Evolutionary conservation across 768 basidiomycete genomes (phyloP).

Genomic region (Mycena chlorophos): DNA sequence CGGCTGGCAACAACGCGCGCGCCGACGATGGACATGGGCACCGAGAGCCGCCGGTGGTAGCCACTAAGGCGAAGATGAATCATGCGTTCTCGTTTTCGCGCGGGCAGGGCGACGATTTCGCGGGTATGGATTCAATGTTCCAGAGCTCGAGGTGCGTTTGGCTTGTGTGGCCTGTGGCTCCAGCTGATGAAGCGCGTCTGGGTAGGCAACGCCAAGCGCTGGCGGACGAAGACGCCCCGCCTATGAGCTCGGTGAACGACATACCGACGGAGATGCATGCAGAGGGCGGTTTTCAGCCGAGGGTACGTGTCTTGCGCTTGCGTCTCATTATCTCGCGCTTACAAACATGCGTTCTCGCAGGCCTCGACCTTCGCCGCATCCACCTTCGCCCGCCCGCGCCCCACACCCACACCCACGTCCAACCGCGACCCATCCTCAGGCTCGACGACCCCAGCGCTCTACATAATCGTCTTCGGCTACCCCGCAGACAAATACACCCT

Average conservation of each 20-base stretch:
- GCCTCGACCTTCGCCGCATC: slow-evolving; percentile 42
- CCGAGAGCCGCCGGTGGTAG: slow-evolving; percentile 72
- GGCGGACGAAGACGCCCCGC: slow-evolving; percentile 80
- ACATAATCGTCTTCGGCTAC: slow-evolving; percentile 87
- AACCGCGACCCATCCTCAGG: too few relatives aligned
- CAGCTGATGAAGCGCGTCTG: slow-evolving; percentile 10
- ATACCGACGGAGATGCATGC: slow-evolving; percentile 59
- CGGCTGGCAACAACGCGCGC: slow-evolving; percentile 55
- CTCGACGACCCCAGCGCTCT: slow-evolving; percentile 45
- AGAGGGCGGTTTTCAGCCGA: slow-evolving; percentile 47
- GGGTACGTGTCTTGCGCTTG: slow-evolving; percentile 36
- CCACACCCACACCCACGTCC: slow-evolving; percentile 31
- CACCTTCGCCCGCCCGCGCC: slow-evolving; percentile 35
- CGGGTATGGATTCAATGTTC: slow-evolving; percentile 82
- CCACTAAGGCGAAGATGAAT: slow-evolving; percentile 81
- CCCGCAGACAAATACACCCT: slow-evolving; percentile 75
- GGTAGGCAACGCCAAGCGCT: slow-evolving; percentile 57
- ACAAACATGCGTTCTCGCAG: slow-evolving; percentile 29
- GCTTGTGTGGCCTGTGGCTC: not conserved
- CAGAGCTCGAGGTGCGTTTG: slow-evolving; percentile 59
- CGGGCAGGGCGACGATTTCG: slow-evolving; percentile 54
- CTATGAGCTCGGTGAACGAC: slow-evolving; percentile 72
- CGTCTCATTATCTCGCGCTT: slow-evolving; percentile 4
- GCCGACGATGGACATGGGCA: too few relatives aligned
- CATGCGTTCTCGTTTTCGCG: slow-evolving; percentile 58